These are phyloP conservation scores for Aspergillus calidoustus DNA, from an alignment of 2,329 filamentous ascomycete genomes.

Conservation along the genomic window DNA sequence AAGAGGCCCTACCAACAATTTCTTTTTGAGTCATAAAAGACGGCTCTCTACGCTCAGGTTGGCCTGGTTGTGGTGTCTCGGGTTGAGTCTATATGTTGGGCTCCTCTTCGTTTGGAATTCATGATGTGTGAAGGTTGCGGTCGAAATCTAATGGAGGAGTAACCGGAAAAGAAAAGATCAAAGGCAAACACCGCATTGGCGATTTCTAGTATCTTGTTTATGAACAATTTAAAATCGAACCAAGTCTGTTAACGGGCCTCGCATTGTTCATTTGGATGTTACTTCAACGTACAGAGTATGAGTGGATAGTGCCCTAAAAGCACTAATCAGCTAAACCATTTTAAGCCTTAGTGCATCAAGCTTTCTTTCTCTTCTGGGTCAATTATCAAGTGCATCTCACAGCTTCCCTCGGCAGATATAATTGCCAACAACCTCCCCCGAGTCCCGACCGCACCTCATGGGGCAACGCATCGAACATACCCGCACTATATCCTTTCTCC, in stretches of 20 bases:
- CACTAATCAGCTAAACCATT: not conserved
- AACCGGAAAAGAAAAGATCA: not conserved
- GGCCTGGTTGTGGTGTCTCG: constrained; percentile 32
- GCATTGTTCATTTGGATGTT: not conserved
- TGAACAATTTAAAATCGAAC: not conserved
- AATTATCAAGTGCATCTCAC: not conserved
- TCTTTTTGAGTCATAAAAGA: constrained; percentile 25
- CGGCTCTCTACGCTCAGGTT: constrained; percentile 28
- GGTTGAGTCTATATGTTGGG: constrained; percentile 33
- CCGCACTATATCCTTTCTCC: not conserved
- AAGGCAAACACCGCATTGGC: not conserved
- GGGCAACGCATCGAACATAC: not conserved
- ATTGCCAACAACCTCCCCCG: not conserved
- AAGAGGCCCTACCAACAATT: constrained; percentile 26
- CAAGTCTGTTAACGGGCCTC: not conserved
- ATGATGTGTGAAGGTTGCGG: constrained; percentile 23
- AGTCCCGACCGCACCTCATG: not conserved
- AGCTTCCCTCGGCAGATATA: not conserved
- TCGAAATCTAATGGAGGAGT: not conserved
- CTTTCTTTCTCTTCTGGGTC: not conserved
- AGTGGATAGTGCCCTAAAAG: too few species aligned
- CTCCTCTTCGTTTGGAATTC: constrained; percentile 28
- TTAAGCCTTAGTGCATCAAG: not conserved
- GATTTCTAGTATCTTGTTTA: not conserved
- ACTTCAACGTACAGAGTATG: too few species aligned